Base-by-base conservation (phyloP, 805 yeast genomes). In the Blastobotrys mokoenaii region DNA sequence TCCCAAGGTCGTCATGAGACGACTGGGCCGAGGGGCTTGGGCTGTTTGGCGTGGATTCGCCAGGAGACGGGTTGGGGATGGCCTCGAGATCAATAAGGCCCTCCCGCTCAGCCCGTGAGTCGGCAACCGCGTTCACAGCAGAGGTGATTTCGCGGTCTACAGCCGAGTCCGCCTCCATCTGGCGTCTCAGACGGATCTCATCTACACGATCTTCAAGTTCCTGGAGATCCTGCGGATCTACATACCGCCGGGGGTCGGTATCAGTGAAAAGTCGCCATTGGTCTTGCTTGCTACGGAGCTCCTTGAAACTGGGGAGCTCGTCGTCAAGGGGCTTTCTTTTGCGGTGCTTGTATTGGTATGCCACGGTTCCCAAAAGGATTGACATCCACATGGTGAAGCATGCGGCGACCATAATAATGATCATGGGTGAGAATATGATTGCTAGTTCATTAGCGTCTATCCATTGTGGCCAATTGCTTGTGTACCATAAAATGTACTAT, bases 381-480 rank as follows among this genome's bases (percentile, higher is more conserved):
- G 42, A 35, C 9, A 41, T 7, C 54, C 54, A 52, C 6, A 41
- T 27, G 3, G 41, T 6, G 17, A 47, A 36, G 4, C 49, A 46
- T 14, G 42, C 12, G 8, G 45, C 17, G 3, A 44, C 34, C 7
- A 49, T 37, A 18, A 38, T 17, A 15, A 49, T 5, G 31, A 52
- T 43, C 7, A 49, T 15, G 6, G 56, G 56, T 12, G 51, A 44
- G 14, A 51, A 40, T 7, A 51, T 31, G 15, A 47, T 41, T 3
- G 40, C 45, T 16, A 41, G 15, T 22, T 38, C 11, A n/a, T 10
- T 18, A 18, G 18, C 12, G 7, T 14, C 11, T 16, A 22, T 37
- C 16, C 7, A 18, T 15, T 22, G 22, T n/a, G n/a, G n/a, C n/a
- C n/a, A n/a, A n/a, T n/a, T n/a, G n/a, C n/a, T n/a, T n/a, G n/a